phyloP scores from a whole-genome alignment of 352 stramenopile species.

The Phytophthora constricta region DNA sequence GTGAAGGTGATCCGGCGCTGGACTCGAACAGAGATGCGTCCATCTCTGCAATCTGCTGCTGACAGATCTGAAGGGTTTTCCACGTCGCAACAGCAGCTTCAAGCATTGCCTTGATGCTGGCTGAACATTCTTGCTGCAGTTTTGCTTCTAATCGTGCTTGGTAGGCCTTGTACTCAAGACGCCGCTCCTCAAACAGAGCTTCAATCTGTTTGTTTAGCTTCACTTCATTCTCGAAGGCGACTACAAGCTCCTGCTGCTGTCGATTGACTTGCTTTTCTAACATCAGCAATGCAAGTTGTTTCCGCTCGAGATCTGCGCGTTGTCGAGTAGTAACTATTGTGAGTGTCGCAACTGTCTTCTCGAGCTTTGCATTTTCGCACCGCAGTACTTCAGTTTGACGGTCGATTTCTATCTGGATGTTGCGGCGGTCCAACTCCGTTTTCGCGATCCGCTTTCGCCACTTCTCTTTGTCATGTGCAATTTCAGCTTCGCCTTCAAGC shows the following conservation, averaged over 20 bases:
- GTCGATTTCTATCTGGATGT: constrained; percentile 72
- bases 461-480: constrained; percentile 49
- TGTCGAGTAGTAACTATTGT: constrained; percentile 24
- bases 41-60: constrained; percentile 34
- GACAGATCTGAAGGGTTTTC: constrained; percentile 39
- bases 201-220: constrained; percentile 45
- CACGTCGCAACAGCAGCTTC: constrained; percentile 44
- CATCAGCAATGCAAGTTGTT: constrained; percentile 20
- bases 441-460: constrained; percentile 53
- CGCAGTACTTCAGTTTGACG: constrained; percentile 55
- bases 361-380: constrained; percentile 43
- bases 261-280: constrained; percentile 39
- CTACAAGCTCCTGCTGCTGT: constrained; percentile 32
- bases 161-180: constrained; percentile 43
- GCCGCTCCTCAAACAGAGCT: constrained; percentile 42
- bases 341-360: constrained; percentile 39
- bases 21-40: constrained; percentile 13
- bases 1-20: constrained; percentile 21
- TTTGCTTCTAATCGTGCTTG: constrained; percentile 36
- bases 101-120: constrained; percentile 41
- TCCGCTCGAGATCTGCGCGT: constrained; percentile 38
- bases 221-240: constrained; percentile 6
- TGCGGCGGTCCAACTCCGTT: constrained; percentile 54
- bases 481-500: constrained; percentile 39
- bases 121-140: constrained; percentile 36